Conservation (phyloP, 2,329 filamentous ascomycete genomes). For the Fusarium oligoseptatum region DNA sequence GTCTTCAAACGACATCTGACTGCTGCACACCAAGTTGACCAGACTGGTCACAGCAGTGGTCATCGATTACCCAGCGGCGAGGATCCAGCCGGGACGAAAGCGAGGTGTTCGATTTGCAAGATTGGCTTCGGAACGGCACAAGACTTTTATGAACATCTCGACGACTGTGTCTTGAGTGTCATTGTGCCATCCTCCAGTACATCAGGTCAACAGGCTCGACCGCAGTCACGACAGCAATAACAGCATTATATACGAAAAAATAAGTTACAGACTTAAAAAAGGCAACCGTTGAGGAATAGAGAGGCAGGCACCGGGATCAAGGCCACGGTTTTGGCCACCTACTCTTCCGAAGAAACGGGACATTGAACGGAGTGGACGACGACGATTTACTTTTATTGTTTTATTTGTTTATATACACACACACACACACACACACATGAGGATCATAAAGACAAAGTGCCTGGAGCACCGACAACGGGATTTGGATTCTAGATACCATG, state of each 20-base stretch:
- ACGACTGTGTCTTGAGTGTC: conserved; percentile 72
- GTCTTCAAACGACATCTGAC: conserved; percentile 98
- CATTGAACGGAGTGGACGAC: conserved; percentile 8
- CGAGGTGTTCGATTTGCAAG: conserved; percentile 91
- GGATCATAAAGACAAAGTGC: conserved; percentile 33
- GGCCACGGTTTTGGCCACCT: conserved; percentile 12
- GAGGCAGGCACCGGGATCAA: conserved; percentile 8
- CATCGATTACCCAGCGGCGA: conserved; percentile 51
- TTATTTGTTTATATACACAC: conserved; percentile 13
- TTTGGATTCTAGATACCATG: conserved; percentile 43
- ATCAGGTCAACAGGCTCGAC: conserved; percentile 21
- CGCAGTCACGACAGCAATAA: conserved; percentile 23
- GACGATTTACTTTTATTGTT: conserved; percentile 13
- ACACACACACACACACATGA: conserved; percentile 9
- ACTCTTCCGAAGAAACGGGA: conserved; percentile 13
- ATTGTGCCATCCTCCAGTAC: conserved; percentile 60
- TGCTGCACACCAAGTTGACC: conserved; percentile 92
- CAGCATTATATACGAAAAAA: neutral
- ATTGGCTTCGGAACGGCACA: conserved; percentile 86
- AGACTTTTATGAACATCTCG: conserved; percentile 97
- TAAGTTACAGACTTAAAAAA: neutral
- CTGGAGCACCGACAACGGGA: conserved; percentile 31
- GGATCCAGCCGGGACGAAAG: conserved; percentile 65
- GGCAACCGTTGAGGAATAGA: neutral
- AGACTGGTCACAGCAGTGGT: conserved; percentile 89